phyloP scores from a whole-genome alignment of 1,284 basidiomycete species.

The Ceratobasidium sp. region DNA sequence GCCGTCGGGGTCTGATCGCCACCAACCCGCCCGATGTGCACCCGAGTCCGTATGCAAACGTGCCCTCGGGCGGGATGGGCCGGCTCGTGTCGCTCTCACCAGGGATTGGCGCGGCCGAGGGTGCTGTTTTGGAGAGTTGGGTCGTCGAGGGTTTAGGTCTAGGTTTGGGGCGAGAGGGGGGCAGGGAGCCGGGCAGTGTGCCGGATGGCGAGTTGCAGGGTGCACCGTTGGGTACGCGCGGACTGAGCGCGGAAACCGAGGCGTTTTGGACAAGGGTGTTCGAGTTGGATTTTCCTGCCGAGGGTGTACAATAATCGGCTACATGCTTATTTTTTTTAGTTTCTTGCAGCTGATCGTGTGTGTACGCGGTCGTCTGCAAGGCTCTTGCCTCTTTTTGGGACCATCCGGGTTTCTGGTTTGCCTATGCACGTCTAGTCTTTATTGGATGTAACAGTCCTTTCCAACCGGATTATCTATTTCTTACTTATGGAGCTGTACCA shows the following conservation, averaged over 20 bases:
- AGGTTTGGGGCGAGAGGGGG: too few relatives aligned
- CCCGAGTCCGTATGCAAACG: conserved; percentile 20
- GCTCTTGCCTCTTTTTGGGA: not conserved
- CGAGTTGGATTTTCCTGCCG: conserved; percentile 33
- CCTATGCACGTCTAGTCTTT: not conserved
- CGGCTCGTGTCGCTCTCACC: conserved; percentile 4
- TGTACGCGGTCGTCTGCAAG: not conserved
- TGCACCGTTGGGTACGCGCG: conserved; percentile 25
- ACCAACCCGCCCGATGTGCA: not conserved
- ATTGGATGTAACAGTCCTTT: too few relatives aligned
- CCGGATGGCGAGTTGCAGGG: conserved; percentile 28
- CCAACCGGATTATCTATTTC: not conserved
- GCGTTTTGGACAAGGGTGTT: conserved; percentile 37
- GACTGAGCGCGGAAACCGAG: conserved; percentile 17
- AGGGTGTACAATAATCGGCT: not conserved
- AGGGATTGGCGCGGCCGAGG: not conserved
- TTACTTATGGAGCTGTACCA: conserved; percentile 16
- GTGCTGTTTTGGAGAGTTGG: conserved; percentile 19
- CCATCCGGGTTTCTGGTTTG: not conserved
- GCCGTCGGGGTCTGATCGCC: not conserved
- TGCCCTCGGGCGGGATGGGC: not conserved
- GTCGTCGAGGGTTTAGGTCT: conserved; percentile 12
- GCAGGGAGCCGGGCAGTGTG: not conserved
- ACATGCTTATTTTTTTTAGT: not conserved
- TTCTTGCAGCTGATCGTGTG: conserved; percentile 8